phyloP scores from a whole-genome alignment of 2,329 filamentous ascomycete species.

The Sordariomycetes sp. region DNA sequence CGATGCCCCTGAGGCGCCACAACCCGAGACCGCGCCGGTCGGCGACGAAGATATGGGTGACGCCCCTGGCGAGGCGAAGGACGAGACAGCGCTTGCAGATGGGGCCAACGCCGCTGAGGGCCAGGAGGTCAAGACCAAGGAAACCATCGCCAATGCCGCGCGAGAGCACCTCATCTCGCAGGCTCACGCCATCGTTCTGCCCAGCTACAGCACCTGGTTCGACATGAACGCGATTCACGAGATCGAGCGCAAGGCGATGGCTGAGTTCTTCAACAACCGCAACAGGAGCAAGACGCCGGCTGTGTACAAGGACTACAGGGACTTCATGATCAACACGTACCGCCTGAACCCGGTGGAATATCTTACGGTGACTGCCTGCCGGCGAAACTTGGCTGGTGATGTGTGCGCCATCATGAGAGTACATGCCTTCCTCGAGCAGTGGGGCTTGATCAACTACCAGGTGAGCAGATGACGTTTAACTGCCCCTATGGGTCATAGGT shows the following conservation, averaged over 20 bases:
- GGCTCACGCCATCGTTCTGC: constrained; percentile 90
- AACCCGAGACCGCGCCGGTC: constrained; percentile 40
- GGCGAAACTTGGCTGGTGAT: constrained; percentile 89
- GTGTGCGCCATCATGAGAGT: constrained; percentile 99
- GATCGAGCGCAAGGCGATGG: constrained; percentile 88
- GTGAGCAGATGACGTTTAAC: constrained; percentile 35
- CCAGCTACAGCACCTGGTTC: constrained; percentile 98
- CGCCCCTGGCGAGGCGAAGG: constrained; percentile 42
- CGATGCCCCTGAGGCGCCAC: constrained; percentile 56
- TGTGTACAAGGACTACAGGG: constrained; percentile 97
- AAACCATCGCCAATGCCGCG: constrained; percentile 74
- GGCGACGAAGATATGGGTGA: constrained; percentile 81
- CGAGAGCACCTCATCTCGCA: constrained; percentile 88
- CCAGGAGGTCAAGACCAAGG: constrained; percentile 63
- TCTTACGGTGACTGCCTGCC: constrained; percentile 90
- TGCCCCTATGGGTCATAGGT: neutral
- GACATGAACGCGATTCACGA: constrained; percentile 91
- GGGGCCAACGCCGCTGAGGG: constrained; percentile 29
- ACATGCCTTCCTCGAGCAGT: constrained; percentile 95
- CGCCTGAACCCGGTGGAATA: constrained; percentile 93
- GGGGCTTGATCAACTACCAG: constrained; percentile 98
- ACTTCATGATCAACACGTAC: constrained; percentile 99
- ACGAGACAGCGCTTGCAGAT: constrained; percentile 35
- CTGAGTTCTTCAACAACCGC: constrained; percentile 96
- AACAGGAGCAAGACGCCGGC: constrained; percentile 97